Evolutionary conservation across 345 rosid species (phyloP).

Genomic region (Eucalyptus rudis): DNA sequence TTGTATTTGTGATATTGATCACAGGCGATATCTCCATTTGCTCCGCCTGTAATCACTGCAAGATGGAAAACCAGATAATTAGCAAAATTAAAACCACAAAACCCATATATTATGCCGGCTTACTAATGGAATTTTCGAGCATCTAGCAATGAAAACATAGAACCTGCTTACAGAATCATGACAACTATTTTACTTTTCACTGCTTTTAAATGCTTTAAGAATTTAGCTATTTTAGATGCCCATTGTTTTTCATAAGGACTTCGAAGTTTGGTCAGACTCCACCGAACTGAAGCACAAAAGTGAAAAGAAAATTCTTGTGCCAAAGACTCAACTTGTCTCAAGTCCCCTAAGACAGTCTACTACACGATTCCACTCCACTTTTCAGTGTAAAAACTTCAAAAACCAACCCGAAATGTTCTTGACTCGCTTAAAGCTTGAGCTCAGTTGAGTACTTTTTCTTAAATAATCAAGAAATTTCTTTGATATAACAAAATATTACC

Average conservation of each 20-base stretch:
- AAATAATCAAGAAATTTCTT: neutral
- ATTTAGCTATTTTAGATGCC: neutral
- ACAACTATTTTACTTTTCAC: neutral
- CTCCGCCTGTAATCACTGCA: slow-evolving; percentile 1
- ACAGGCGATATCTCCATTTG: slow-evolving; percentile 11
- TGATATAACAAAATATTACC: neutral
- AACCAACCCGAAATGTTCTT: neutral
- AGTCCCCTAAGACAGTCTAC: neutral
- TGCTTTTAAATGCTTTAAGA: neutral
- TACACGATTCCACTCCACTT: neutral
- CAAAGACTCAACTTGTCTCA: neutral
- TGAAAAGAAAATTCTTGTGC: neutral
- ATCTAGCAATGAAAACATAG: neutral
- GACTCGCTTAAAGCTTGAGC: neutral
- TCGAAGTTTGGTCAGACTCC: neutral
- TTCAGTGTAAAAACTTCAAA: neutral
- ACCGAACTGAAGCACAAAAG: neutral
- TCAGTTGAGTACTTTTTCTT: neutral
- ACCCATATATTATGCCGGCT: neutral
- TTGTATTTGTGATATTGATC: slow-evolving; percentile 18
- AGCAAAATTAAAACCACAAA: neutral
- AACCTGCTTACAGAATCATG: neutral
- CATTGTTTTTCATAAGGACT: neutral
- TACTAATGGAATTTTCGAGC: neutral
- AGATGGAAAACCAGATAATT: neutral